phyloP scores from a whole-genome alignment of 2,329 filamentous ascomycete genomes.

The Aureobasidium lini region DNA sequence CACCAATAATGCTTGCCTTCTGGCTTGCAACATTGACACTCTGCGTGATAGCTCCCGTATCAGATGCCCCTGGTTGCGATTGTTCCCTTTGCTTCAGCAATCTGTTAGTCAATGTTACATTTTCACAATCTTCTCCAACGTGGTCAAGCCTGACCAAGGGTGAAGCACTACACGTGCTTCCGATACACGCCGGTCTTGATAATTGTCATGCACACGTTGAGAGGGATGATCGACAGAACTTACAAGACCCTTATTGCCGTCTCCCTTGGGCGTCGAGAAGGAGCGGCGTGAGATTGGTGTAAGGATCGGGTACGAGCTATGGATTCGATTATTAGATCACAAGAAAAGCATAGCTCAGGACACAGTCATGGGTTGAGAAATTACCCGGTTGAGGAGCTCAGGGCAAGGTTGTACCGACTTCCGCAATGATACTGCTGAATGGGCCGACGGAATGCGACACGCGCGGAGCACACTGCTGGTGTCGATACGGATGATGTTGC shows the following conservation, averaged over 20 bases:
- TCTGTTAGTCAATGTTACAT: not conserved
- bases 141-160: too few species aligned
- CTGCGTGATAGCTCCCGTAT: slow-evolving; percentile 19
- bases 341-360: not conserved
- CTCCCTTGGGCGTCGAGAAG: not conserved
- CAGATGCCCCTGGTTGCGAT: not conserved
- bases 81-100: not conserved
- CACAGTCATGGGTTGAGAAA: not conserved
- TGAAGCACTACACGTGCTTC: not conserved
- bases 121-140: not conserved
- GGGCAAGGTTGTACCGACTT: not conserved
- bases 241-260: not conserved
- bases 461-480: not conserved
- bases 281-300: not conserved
- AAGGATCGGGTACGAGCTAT: not conserved
- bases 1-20: slow-evolving; percentile 23
- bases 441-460: not conserved
- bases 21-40: slow-evolving; percentile 22
- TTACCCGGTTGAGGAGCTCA: slow-evolving; percentile 1
- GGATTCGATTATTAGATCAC: not conserved
- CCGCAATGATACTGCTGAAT: not conserved
- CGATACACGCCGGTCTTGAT: not conserved
- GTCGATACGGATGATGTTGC: not conserved
- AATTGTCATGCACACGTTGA: not conserved
- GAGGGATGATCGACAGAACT: not conserved